Conservation (phyloP, 2,329 filamentous ascomycete genomes). For the Alternaria panax region DNA sequence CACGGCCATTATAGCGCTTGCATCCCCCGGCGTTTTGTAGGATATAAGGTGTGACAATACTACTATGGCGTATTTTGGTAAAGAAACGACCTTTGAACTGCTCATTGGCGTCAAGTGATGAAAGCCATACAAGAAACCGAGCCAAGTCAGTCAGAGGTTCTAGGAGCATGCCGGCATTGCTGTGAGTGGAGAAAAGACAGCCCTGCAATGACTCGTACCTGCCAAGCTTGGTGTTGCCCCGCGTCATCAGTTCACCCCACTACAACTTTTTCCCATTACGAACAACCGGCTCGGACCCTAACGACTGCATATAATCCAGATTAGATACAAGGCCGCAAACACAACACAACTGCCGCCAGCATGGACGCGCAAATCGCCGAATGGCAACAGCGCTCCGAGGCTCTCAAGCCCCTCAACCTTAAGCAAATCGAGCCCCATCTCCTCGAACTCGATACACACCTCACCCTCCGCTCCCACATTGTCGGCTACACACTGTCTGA, state of each 20-base stretch:
- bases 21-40: conserved; percentile 26
- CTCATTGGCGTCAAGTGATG: neutral
- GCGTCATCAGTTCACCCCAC: conserved; percentile 7
- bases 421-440: conserved; percentile 80
- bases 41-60: conserved; percentile 11
- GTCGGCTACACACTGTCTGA: conserved; percentile 80
- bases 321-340: neutral
- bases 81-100: neutral
- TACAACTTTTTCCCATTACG: conserved; percentile 7
- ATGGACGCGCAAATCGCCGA: conserved; percentile 56
- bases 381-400: conserved; percentile 63
- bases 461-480: conserved; percentile 85
- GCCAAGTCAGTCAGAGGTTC: neutral
- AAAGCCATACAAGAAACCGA: neutral
- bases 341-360: neutral
- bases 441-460: conserved; percentile 81
- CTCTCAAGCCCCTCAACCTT: conserved; percentile 71
- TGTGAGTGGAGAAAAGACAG: neutral
- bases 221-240: conserved; percentile 11
- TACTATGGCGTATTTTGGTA: conserved; percentile 9
- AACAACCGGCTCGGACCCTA: conserved; percentile 1
- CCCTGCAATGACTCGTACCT: conserved; percentile 11
- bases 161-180: neutral
- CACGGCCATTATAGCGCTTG: conserved; percentile 5
- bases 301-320: neutral